Percentiles rank a stretch among this genome's conserved stretches.
phyloP scores from a whole-genome alignment of 495 filamentous ascomycete species.

The Recurvomyces mirabilis region DNA sequence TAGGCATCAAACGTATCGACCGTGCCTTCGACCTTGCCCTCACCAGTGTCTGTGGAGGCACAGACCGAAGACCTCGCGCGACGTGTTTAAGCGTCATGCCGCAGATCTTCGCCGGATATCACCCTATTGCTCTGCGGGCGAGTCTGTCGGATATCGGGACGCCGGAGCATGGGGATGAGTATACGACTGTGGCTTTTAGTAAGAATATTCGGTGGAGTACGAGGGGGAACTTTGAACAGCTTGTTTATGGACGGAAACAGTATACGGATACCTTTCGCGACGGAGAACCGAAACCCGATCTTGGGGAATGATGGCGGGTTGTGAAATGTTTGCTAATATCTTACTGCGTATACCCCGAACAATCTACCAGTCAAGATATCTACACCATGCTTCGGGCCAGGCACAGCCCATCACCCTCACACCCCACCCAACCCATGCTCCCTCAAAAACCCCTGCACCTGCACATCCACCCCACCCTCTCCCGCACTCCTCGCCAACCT shows the following conservation, averaged over 20 bases:
- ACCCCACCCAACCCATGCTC: background rate
- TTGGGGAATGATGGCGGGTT: no score
- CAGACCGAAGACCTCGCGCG: background rate
- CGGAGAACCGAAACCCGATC: background rate
- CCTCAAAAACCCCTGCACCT: constrained; percentile 3
- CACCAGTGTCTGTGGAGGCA: constrained; percentile 2
- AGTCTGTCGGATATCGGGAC: background rate
- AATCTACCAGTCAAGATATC: no score
- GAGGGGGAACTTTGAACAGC: constrained; percentile 4
- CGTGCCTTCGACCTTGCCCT: constrained; percentile 3
- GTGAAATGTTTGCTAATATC: no score
- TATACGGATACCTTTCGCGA: constrained; percentile 6
- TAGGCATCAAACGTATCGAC: constrained; percentile 3
- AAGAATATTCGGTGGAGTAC: constrained; percentile 14
- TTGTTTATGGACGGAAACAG: constrained; percentile 3
- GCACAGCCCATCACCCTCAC: no score
- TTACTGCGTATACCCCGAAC: no score
- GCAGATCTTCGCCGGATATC: background rate
- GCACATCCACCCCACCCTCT: background rate
- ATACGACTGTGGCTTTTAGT: constrained; percentile 5
- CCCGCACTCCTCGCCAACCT: constrained; percentile 1
- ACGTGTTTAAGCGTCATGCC: background rate
- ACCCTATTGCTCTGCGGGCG: background rate
- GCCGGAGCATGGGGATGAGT: no score
- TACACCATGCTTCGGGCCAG: no score